A percentile compares a stretch with the other conserved stretches of the same genome.
Evolutionary conservation across 192 early-diverging fungal genomes (phyloP).

Genomic region (Oehlia diaphana): DNA sequence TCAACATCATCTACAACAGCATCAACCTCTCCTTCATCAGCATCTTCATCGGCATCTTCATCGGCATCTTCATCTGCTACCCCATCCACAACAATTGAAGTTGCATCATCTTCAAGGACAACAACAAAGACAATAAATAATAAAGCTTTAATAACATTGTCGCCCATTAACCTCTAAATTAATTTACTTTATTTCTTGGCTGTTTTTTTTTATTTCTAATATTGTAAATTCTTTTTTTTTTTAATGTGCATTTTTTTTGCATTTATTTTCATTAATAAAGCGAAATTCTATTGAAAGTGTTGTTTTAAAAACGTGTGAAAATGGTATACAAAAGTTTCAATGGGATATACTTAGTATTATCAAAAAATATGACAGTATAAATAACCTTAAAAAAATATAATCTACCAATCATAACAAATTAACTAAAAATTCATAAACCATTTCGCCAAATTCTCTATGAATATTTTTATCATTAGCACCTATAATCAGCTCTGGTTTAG

Average conservation of each 20-base stretch:
- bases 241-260: background rate
- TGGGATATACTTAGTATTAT: too few relatives aligned
- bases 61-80: background rate
- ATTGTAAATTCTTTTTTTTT: background rate
- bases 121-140: background rate
- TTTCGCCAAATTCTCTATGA: constrained; percentile 1
- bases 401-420: background rate
- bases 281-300: too few relatives aligned
- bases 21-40: background rate
- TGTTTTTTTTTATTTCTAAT: background rate
- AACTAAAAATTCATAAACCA: constrained; percentile 8
- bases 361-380: too few relatives aligned
- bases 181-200: background rate
- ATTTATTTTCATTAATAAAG: background rate
- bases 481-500: background rate
- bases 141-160: background rate
- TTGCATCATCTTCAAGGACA: background rate
- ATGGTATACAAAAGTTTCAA: too few relatives aligned
- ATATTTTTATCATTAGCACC: background rate
- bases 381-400: background rate
- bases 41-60: background rate
- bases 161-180: background rate
- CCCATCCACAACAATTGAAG: background rate
- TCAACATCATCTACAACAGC: background rate
- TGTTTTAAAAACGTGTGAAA: too few relatives aligned